These are phyloP conservation scores for Kwoniella dendrophila DNA, from an alignment of 768 basidiomycete genomes.

Conservation along the genomic window DNA sequence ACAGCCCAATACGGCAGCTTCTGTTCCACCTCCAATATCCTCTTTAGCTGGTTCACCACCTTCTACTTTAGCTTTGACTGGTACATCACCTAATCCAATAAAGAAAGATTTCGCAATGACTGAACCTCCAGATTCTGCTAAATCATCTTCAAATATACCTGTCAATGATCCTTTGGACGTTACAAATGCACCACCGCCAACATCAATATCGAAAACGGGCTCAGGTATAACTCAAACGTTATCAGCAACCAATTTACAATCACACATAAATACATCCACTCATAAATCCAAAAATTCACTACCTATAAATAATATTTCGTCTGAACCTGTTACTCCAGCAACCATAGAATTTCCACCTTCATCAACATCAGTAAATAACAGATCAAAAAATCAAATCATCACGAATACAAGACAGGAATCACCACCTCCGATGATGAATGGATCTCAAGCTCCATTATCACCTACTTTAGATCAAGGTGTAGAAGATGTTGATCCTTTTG, in stretches of 20 bases:
- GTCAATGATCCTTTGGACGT: conserved; percentile 43
- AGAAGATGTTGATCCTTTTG: conserved; percentile 71
- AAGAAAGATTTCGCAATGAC: conserved; percentile 31
- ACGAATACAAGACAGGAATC: conserved; percentile 71
- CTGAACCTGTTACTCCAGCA: conserved; percentile 51
- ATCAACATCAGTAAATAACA: conserved; percentile 18
- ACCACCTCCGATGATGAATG: conserved; percentile 28
- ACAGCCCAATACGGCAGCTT: conserved; percentile 17
- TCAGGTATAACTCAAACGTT: conserved; percentile 17
- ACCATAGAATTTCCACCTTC: conserved; percentile 45
- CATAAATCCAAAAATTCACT: conserved; percentile 21
- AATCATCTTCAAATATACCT: conserved; percentile 18
- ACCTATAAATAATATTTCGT: conserved; percentile 10
- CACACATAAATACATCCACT: too few species aligned
- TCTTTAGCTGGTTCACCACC: conserved; percentile 38
- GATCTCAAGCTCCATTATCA: conserved; percentile 36
- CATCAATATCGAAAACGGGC: conserved; percentile 43
- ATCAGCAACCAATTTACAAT: conserved; percentile 37
- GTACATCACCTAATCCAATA: conserved; percentile 32
- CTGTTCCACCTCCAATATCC: conserved; percentile 37
- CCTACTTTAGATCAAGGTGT: conserved; percentile 17
- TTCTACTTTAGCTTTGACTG: conserved; percentile 10
- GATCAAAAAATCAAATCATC: conserved; percentile 4
- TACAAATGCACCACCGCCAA: conserved; percentile 59
- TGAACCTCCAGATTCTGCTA: conserved; percentile 29